Conservation (phyloP, 495 filamentous ascomycete genomes). For the Aspergillus nidulans region DNA sequence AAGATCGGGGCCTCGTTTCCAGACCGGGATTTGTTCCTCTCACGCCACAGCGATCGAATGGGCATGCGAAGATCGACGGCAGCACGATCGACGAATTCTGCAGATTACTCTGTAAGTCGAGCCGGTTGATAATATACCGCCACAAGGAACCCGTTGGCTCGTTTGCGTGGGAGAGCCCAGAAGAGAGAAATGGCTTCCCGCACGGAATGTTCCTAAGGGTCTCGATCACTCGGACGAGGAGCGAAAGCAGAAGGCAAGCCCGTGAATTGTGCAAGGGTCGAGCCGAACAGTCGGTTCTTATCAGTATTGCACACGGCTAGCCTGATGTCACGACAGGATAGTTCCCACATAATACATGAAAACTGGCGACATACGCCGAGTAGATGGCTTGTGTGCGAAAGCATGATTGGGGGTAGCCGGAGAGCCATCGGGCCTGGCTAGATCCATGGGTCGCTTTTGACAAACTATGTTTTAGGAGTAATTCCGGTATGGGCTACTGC, state of each 20-base stretch:
- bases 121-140: background rate
- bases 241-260: background rate
- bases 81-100: background rate
- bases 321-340: background rate
- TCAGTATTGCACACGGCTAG: background rate
- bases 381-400: constrained; percentile 6
- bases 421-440: constrained; percentile 2
- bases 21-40: background rate
- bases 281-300: background rate
- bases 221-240: background rate
- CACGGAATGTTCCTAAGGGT: constrained; percentile 2
- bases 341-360: background rate
- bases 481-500: background rate
- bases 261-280: background rate
- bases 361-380: constrained; percentile 12
- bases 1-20: background rate
- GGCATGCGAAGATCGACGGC: constrained; percentile 3
- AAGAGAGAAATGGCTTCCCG: background rate
- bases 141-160: background rate
- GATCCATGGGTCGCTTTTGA: constrained; percentile 13
- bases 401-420: constrained; percentile 9
- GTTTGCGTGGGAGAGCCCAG: background rate
- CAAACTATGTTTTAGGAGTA: background rate
- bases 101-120: background rate
- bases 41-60: constrained; percentile 5